Evolutionary conservation across 345 rosid species (phyloP).

Genomic region (Firmiana major): DNA sequence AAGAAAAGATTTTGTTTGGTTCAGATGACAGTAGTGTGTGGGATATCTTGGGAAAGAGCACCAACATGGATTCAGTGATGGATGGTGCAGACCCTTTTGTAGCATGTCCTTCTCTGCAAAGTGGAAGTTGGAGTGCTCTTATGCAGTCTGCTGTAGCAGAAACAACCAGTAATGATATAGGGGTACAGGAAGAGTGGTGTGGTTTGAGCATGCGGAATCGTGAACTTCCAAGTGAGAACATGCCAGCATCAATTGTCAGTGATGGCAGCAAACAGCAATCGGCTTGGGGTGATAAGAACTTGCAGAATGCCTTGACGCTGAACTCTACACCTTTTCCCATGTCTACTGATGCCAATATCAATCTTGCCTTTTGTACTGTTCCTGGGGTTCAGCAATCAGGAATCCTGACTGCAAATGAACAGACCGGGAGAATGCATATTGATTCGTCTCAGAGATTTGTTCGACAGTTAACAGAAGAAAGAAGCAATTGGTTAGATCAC

Average conservation of each 20-base stretch:
- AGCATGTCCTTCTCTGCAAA: constrained; percentile 66
- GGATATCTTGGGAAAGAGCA: constrained; percentile 68
- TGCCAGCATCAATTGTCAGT: constrained; percentile 20
- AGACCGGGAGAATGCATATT: constrained; percentile 35
- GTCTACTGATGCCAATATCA: constrained; percentile 23
- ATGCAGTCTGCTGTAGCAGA: constrained; percentile 99
- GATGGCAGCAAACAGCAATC: constrained; percentile 36
- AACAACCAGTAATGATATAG: constrained; percentile 55
- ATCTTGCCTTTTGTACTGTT: constrained; percentile 20
- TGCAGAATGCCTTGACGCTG: constrained; percentile 23
- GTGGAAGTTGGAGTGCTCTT: constrained; percentile 99
- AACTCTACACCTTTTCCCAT: constrained; percentile 27
- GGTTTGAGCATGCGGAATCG: constrained; percentile 30
- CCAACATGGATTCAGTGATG: constrained; percentile 37
- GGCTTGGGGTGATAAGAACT: constrained; percentile 32
- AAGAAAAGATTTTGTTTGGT: constrained; percentile 84
- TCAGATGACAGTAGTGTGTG: constrained; percentile 77
- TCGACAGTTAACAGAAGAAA: constrained; percentile 36
- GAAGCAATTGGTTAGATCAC: constrained; percentile 8
- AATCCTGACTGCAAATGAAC: constrained; percentile 32
- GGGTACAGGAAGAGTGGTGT: constrained; percentile 61
- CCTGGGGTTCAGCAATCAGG: constrained; percentile 32
- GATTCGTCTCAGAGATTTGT: constrained; percentile 37
- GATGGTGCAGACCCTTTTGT: constrained; percentile 43
- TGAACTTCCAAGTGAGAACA: constrained; percentile 31